phyloP scores from a whole-genome alignment of 2,329 filamentous ascomycete species.

The Xylaria sp. region DNA sequence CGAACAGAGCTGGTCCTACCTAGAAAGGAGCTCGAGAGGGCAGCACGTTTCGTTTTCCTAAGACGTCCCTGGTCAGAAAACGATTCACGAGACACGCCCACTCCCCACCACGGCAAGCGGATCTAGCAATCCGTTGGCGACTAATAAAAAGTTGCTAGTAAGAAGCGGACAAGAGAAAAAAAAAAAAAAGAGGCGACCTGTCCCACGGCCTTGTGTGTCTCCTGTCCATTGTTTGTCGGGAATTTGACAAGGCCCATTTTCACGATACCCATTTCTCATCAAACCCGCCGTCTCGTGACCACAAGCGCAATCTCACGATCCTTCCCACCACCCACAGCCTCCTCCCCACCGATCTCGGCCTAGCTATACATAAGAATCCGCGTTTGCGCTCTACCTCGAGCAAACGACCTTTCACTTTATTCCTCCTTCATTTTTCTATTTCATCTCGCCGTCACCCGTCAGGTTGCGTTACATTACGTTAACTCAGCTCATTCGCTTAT shows the following conservation, averaged over 20 bases:
- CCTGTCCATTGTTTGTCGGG: conserved; percentile 22
- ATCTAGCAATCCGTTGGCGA: conserved; percentile 38
- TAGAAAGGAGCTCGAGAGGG: conserved; percentile 10
- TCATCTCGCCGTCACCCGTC: conserved; percentile 16
- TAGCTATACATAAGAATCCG: conserved; percentile 31
- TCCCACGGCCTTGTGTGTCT: neutral
- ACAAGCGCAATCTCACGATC: conserved; percentile 39
- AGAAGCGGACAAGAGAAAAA: conserved; percentile 27
- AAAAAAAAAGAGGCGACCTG: conserved; percentile 13
- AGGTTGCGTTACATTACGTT: neutral
- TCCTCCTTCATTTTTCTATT: conserved; percentile 34
- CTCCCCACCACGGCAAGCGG: conserved; percentile 41
- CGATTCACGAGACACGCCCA: conserved; percentile 35
- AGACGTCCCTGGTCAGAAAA: conserved; percentile 38
- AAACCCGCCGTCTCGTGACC: conserved; percentile 39
- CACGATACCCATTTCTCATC: conserved; percentile 40
- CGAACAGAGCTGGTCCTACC: conserved; percentile 2
- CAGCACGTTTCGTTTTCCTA: conserved; percentile 37
- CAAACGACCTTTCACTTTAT: conserved; percentile 3
- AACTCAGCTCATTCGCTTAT: conserved; percentile 17
- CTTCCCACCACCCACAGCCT: conserved; percentile 26
- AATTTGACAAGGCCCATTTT: conserved; percentile 30
- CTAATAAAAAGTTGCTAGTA: conserved; percentile 37
- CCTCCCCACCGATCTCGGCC: conserved; percentile 37
- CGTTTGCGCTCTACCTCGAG: conserved; percentile 17